Evolutionary conservation across 495 filamentous ascomycete species (phyloP), one percentile per base, ranked within the genome.

Genomic region (Apodospora peruviana): DNA sequence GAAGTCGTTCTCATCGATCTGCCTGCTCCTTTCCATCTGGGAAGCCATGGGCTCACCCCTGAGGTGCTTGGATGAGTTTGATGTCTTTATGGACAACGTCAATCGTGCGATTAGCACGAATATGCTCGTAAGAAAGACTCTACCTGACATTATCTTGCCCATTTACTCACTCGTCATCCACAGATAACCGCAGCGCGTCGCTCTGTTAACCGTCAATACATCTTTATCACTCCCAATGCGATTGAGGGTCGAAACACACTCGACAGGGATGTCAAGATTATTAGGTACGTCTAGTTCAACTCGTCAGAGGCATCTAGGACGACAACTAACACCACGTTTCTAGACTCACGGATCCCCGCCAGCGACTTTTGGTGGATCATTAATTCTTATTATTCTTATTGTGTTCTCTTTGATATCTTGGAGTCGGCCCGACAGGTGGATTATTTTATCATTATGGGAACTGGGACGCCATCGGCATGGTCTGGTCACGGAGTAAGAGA

Each of bases 71-170:
- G 93, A 99, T 67, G 93, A 99, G 69, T 99, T 96, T 60, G 93
- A 99, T 69, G 93, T 99, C 35, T 99, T 95, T 71, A 99, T 99
- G 93, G 93, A 99, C 58, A 86, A 83, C 53, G 88, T 96, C 47
- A 99, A 99, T 64, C 81, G 93, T 38, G 90, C 88, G 45, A 86
- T 94, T 57, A 91, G 87, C 57, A 94, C 95, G 53, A 86, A 87
- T 52, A 91, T 97, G 89, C 91, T 99, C 58, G 88, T 90, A 72
- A 69, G 83, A 71, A 32, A 14, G 7, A 7, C 27, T 32, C 23
- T 44, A 0, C 11, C 2, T 34, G 34, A 8, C 7, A 14, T 14
- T 34, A 19, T 17, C n/a, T 4, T 20, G 5, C 5, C 11, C 10
- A 8, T 24, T 0, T 17, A 2, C 39, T 36, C 43, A 46, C 18